Percentiles rank a stretch among this genome's conserved stretches.
Evolutionary conservation across 495 filamentous ascomycete species (phyloP).

Genomic region (Tuber calosporum): DNA sequence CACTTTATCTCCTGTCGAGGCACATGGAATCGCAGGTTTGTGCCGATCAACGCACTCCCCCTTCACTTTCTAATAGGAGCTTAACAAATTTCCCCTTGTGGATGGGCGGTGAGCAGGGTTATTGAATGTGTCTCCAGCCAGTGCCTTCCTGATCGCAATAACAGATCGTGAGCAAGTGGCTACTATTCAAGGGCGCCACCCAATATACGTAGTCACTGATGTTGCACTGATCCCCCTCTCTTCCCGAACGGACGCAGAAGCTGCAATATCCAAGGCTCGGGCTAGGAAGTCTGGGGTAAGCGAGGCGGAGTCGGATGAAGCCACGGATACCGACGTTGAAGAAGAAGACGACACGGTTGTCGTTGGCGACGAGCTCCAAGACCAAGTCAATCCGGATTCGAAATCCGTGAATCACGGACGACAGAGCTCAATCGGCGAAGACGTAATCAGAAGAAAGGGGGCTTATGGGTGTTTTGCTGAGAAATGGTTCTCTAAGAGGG

Average conservation of each 20-base stretch:
- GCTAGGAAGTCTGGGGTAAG: conserved; percentile 36
- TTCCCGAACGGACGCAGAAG: conserved; percentile 63
- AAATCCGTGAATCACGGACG: conserved; percentile 40
- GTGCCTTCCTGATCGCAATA: conserved; percentile 75
- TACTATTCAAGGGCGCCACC: conserved; percentile 62
- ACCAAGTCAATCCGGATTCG: conserved; percentile 39
- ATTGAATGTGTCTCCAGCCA: conserved; percentile 60
- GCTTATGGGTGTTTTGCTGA: conserved; percentile 81
- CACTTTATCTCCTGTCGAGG: conserved; percentile 51
- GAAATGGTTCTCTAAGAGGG: conserved; percentile 78
- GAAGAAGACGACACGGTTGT: conserved; percentile 38
- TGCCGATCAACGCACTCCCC: conserved; percentile 13
- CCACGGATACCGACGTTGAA: conserved; percentile 40
- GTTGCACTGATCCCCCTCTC: conserved; percentile 80
- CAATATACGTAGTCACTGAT: conserved; percentile 76
- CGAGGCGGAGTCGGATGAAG: conserved; percentile 14
- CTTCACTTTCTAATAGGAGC: not conserved
- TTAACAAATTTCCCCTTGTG: not conserved
- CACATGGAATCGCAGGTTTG: conserved; percentile 79
- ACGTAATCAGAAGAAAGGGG: conserved; percentile 70
- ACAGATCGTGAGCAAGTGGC: conserved; percentile 80
- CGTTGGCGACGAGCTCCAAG: conserved; percentile 44
- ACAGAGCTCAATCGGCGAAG: conserved; percentile 60
- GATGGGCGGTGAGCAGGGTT: conserved; percentile 50
- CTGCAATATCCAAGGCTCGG: conserved; percentile 58